Base-by-base conservation (phyloP, 2,329 filamentous ascomycete genomes). In the Xylaria sp. region DNA sequence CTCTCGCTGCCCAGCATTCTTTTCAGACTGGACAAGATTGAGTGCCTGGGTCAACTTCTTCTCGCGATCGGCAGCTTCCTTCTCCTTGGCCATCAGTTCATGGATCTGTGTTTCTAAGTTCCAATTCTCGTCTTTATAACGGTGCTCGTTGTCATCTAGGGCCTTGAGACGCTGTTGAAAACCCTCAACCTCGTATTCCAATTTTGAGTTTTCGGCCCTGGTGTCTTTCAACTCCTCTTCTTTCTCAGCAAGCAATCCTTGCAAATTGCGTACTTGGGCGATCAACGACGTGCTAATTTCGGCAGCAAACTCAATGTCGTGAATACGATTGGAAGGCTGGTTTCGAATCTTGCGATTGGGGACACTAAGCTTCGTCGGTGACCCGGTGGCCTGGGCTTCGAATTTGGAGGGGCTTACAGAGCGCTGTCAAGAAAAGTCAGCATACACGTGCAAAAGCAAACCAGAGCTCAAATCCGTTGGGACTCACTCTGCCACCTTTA, bases 121-220 rank as follows among this genome's bases (percentile, higher is more conserved):
- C 95, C 95, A 99, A 75, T 98, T 99, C 76, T 98, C 95, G 72
- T 99, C 95, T 78, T 97, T 98, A 80, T 96, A 97, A 54, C 92
- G 89, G 71, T 96, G 90, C 75, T 99, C 95, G 74, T 91, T 97
- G 77, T 99, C 95, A 70, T 97, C 93, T 40, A 97, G 81, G 6
- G 86, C 85, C 72, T 91, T 90, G 66, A 98, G 81, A 33, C 93
- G 87, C 74, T 96, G 91, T 54, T 90, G 85, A 66, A 96, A 86
- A 3, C 85, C 87, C 74, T 96, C 90, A 0, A 88, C 85, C 67
- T 97, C 93, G 33, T 91, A 85, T 75, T 98, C 93, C 35, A 98
- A 82, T 63, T 87, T 86, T 5, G 90, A 89, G 70, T 90, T 91
- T 65, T 96, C 92, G 53, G 87, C 76, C 68, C 90, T 90, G 64